Base-by-base conservation (phyloP, 2,329 filamentous ascomycete species). In the Fonsecaea pugnacius region DNA sequence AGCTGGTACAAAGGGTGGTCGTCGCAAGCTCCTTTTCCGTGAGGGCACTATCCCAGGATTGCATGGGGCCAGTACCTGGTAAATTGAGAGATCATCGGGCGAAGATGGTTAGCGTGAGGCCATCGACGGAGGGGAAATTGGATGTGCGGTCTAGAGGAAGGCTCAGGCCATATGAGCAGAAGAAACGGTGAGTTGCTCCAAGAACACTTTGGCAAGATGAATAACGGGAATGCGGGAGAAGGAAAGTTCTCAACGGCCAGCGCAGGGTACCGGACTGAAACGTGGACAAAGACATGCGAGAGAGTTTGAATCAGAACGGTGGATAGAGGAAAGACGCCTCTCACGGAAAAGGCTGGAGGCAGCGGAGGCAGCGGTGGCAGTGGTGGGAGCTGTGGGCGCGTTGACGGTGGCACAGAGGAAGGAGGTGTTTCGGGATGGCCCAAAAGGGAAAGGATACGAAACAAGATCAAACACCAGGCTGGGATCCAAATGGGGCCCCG, bases 341-440 rank as follows among this genome's bases (percentile, higher is more conserved):
- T 10, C 27, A 35, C 38, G 27, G 54, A 40, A 48, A 36, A 63
- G 64, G 51, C 43, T 43, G 21, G 27, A 30, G 27, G 27, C 27
- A 30, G 27, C 27, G 21, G 27, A 30, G 27, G 27, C 27, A 30
- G 27, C 27, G 27, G 27, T 30, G 27, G 27, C 27, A 30, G 27
- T 30, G 27, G 27, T 30, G 27, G 27, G 27, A 30, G 27, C 27
- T 30, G 58, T 21, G 40, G 57, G 65, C 60, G 61, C 62, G 61
- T 56, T 56, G 65, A 62, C 53, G 32, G 64, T 67, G 33, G 58
- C 62, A 64, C 65, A 66, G 48, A 27, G 43, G 48, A 63, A 52
- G 63, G 64, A 64, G 63, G 58, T 66, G 66, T 68, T 68, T 68
- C 66, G 66, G 35, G 53, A 58, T 16, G 50, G 50, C 66, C 66